Conservation (phyloP, 176 grass and related monocot genomes). For the Carex scoparia region DNA sequence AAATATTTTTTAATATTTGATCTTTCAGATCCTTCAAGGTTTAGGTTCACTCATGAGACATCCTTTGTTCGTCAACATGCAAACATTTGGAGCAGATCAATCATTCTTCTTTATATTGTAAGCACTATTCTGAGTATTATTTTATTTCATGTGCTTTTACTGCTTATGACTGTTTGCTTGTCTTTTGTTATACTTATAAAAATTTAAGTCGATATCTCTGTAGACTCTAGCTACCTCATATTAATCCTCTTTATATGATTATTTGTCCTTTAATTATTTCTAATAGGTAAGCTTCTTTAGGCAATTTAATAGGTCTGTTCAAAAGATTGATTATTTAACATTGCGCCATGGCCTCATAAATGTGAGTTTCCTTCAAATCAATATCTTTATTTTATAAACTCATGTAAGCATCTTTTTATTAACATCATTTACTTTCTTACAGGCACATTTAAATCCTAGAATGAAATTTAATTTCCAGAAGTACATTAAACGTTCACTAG, state of each 20-base stretch:
- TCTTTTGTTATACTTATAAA: neutral
- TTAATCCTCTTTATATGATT: neutral
- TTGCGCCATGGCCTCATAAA: slow-evolving; percentile 92
- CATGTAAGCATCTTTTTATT: neutral
- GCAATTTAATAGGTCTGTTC: slow-evolving; percentile 79
- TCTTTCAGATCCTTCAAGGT: slow-evolving; percentile 66
- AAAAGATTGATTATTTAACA: slow-evolving; percentile 77
- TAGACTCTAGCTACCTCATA: neutral
- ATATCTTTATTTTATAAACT: neutral
- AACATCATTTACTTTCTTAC: neutral
- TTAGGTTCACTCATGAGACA: slow-evolving; percentile 66
- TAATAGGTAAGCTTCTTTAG: slow-evolving; percentile 74
- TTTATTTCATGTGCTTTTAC: neutral
- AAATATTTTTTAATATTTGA: neutral
- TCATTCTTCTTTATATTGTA: slow-evolving; percentile 29
- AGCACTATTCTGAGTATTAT: neutral
- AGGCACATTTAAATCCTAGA: slow-evolving; percentile 60
- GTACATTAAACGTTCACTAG: slow-evolving; percentile 83
- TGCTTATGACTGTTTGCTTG: neutral
- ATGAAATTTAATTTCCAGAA: slow-evolving; percentile 79
- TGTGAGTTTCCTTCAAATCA: slow-evolving; percentile 23
- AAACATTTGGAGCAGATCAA: slow-evolving; percentile 33
- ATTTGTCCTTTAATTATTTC: slow-evolving; percentile 1
- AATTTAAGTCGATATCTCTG: neutral
- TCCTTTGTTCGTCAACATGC: slow-evolving; percentile 68